phyloP scores from a whole-genome alignment of 2,329 filamentous ascomycete species.

The Podosphaera xanthii region DNA sequence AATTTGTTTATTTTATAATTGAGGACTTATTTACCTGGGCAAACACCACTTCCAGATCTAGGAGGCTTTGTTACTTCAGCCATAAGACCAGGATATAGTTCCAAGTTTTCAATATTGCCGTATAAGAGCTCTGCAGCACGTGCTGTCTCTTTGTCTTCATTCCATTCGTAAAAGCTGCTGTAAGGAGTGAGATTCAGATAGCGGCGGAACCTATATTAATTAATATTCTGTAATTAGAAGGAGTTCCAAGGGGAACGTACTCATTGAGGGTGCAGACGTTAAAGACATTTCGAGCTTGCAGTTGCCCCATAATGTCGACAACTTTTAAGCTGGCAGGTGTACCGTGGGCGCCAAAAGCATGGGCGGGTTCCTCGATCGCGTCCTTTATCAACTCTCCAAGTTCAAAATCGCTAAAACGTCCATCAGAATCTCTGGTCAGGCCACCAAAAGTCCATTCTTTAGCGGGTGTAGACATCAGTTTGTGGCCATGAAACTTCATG shows the following conservation, averaged over 20 bases:
- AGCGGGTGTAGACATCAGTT: constrained; percentile 16
- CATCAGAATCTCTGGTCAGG: constrained; percentile 19
- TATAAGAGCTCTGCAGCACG: constrained; percentile 23
- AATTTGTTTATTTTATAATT: too few relatives aligned
- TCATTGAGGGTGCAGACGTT: constrained; percentile 29
- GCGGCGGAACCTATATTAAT: constrained; percentile 21
- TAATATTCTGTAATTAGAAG: neutral
- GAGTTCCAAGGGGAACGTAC: constrained; percentile 12
- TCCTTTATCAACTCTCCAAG: constrained; percentile 23
- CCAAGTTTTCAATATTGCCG: constrained; percentile 27
- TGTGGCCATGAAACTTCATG: constrained; percentile 18
- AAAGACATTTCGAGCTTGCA: constrained; percentile 23
- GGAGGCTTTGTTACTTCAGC: constrained; percentile 31
- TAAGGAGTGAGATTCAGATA: constrained; percentile 28
- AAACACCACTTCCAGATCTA: constrained; percentile 24
- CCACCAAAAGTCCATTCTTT: constrained; percentile 22
- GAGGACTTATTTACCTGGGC: constrained; percentile 13
- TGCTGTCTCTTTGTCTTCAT: constrained; percentile 24
- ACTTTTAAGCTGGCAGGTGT: constrained; percentile 23
- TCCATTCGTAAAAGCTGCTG: constrained; percentile 27
- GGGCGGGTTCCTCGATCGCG: constrained; percentile 25
- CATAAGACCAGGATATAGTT: constrained; percentile 34
- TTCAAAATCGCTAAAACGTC: constrained; percentile 22
- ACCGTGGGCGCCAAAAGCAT: constrained; percentile 27
- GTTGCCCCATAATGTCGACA: constrained; percentile 25